phyloP scores from a whole-genome alignment of 1,284 basidiomycete species.

The Pseudozyma sp. region DNA sequence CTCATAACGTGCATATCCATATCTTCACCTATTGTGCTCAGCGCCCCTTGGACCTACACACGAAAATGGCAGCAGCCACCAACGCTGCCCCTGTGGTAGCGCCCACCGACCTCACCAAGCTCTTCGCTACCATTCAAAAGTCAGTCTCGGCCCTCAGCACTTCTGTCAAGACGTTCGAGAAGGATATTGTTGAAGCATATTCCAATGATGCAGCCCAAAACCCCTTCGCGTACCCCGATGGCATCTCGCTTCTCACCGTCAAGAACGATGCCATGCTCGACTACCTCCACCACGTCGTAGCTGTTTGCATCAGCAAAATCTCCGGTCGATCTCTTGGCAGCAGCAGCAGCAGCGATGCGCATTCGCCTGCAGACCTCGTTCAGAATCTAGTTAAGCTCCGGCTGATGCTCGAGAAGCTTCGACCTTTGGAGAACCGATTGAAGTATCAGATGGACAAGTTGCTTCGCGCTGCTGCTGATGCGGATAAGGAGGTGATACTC shows the following conservation, averaged over 20 bases:
- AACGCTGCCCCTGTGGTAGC: constrained; percentile 10
- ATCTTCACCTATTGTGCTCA: not conserved
- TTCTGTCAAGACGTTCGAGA: constrained; percentile 32
- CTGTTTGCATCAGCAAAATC: constrained; percentile 69
- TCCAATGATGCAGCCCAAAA: constrained; percentile 19
- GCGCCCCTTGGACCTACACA: not conserved
- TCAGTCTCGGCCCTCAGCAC: constrained; percentile 36
- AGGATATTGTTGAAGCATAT: constrained; percentile 20
- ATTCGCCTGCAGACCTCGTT: constrained; percentile 42
- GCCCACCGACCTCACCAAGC: constrained; percentile 19
- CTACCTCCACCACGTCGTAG: constrained; percentile 86
- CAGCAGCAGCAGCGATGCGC: constrained; percentile 10
- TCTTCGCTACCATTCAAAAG: constrained; percentile 29
- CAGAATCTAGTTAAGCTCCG: constrained; percentile 55
- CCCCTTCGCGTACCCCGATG: constrained; percentile 71
- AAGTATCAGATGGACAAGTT: constrained; percentile 94
- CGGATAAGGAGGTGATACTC: constrained; percentile 36
- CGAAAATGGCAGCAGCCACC: constrained; percentile 18
- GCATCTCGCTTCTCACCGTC: constrained; percentile 88
- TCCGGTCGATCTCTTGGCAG: constrained; percentile 46
- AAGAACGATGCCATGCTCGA: constrained; percentile 88
- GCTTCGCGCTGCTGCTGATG: constrained; percentile 54
- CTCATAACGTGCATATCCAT: no score
- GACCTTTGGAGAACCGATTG: constrained; percentile 82
- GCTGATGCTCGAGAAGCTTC: constrained; percentile 71